Percentiles rank a stretch among this genome's conserved stretches.
Conservation (phyloP, 2,329 filamentous ascomycete genomes). For the Sarocladium oryzae region DNA sequence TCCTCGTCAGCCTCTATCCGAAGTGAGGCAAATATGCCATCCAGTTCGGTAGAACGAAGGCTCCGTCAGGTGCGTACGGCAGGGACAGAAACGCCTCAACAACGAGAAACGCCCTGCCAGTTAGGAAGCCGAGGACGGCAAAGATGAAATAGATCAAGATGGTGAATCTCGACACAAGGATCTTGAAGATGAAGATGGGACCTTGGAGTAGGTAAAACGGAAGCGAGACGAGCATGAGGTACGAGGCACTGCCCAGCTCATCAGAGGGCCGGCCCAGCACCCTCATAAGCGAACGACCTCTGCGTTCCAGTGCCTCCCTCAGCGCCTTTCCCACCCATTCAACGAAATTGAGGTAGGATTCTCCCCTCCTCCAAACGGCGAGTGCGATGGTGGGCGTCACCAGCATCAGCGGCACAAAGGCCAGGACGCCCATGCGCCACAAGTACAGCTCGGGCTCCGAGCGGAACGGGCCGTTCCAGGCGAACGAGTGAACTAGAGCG, state of each 20-base stretch:
- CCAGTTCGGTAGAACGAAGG: neutral
- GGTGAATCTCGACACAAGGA: neutral
- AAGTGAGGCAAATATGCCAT: neutral
- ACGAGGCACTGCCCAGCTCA: neutral
- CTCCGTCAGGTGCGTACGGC: neutral
- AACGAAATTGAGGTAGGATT: neutral
- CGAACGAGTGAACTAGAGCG: neutral
- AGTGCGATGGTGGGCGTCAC: neutral
- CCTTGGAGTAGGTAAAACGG: neutral
- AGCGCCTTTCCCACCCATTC: neutral
- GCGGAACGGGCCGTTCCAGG: conserved; percentile 1
- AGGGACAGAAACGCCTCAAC: neutral
- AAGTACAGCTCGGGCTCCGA: neutral
- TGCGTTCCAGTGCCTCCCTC: neutral
- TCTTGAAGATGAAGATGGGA: neutral
- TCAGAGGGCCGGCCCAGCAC: no score
- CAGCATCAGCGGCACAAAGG: neutral
- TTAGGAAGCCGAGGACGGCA: neutral
- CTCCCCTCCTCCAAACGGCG: neutral
- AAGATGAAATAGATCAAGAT: neutral
- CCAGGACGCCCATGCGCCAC: conserved; percentile 2
- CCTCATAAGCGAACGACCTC: neutral
- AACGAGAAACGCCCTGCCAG: neutral
- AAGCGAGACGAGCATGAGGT: neutral
- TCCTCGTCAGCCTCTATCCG: neutral